Base-by-base conservation (phyloP, 495 filamentous ascomycete genomes). In the Xylaria scruposa region DNA sequence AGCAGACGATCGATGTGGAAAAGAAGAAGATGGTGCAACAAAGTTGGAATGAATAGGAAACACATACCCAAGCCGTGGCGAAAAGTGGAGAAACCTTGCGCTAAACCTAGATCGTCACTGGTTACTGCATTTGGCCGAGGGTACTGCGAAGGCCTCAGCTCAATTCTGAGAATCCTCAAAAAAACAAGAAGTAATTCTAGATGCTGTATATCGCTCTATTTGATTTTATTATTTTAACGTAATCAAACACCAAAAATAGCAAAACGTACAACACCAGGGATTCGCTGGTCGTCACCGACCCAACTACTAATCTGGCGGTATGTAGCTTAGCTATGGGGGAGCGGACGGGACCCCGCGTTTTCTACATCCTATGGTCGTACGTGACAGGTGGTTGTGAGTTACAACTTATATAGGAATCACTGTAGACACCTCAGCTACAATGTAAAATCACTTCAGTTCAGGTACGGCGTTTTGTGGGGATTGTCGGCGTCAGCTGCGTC, bases 281-380 rank as follows among this genome's bases (percentile, higher is more conserved):
- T 81, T 81, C 79, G 76, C 79, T 73, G 76, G 74, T 83, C 73
- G 76, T 82, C 82, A 82, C 77, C 81, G 73, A 83, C 79, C 77
- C 75, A 76, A 82, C 75, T 81, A 81, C 81, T 81, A 76, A 71
- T 80, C 77, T 53, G 73, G 53, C 75, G 38, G 38, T 46, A 46
- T 46, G 15, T 46, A 46, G 42, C 42, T 46, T 46, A 46, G 42
- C 42, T 46, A 46, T 46, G 42, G 42, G 42, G 42, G 13, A 46
- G 42, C 42, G 42, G 42, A 46, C 42, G 42, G 42, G 42, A 46
- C 42, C 42, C 42, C 42, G 42, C 42, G 42, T 46, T 46, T 17
- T 46, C 42, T 46, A 46, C 42, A 46, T 46, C 42, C 42, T 46
- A 46, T 17, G 42, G 42, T 46, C 42, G 42, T 46, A 46, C 15